Evolutionary conservation across 257 asterid genomes (phyloP), one percentile per base, ranked within the genome.

Genomic region (Fraxinus pennsylvanica): DNA sequence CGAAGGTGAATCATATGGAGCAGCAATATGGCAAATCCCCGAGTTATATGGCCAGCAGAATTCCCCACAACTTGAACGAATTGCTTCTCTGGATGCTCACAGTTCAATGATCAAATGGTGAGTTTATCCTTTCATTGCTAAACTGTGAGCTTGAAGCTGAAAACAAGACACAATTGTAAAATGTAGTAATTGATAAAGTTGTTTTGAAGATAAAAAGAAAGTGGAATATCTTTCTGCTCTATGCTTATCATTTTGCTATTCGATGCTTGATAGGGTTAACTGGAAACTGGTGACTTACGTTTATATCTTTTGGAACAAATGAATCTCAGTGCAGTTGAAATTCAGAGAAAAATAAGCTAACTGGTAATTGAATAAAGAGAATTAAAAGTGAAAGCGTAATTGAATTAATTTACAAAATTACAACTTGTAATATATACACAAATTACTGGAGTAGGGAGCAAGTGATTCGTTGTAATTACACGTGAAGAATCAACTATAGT

Each of bases 21-120:
- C 98, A 76, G 96, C 97, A 25, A 89, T 96, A 65, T 96, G 98
- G 98, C 99, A 91, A 84, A 93, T 96, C 59, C 97, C 97, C 0
- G 99, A 96, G 92, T 82, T 96, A 79, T 96, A 96, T 83, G 99
- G 98, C 79, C 97, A 96, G 81, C 84, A 88, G 68, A 96, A 91
- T 84, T 96, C 98, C 76, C 98, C 99, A 67, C 97, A 96, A 71
- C 78, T 96, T 87, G 97, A 96, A 82, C 86, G 78, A 76, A 82
- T 96, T 41, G 98, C 96, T 75, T 86, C 96, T 80, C 94, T 96
- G 47, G 95, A 96, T 84, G 97, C 88, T 17, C 98, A 93, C 79
- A 77, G 83, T 77, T 77, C 88, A 74, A 96, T 88, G 88, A 92
- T 93, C 81, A 93, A 87, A 88, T 81, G 99, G 99, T 95, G 80